Percentiles rank a stretch among this genome's conserved stretches.
These are phyloP conservation scores for Nidula niveotomentosa DNA, from an alignment of 1,284 basidiomycete species.

Conservation along the genomic window DNA sequence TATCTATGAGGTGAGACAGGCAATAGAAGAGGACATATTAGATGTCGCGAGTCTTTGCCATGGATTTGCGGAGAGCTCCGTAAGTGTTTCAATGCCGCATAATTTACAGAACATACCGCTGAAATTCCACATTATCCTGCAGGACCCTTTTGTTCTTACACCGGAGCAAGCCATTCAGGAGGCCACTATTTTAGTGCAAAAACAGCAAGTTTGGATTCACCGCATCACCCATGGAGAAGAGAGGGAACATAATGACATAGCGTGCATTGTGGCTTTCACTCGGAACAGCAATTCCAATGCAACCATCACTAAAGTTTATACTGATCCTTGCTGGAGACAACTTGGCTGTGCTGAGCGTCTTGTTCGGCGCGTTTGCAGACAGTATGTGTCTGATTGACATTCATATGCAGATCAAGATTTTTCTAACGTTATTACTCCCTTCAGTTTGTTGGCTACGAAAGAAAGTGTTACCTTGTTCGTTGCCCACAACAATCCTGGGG, in stretches of 20 bases:
- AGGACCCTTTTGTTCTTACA: constrained; percentile 57
- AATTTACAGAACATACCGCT: neutral
- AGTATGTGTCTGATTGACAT: constrained; percentile 33
- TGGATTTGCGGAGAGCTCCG: constrained; percentile 57
- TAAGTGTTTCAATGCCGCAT: constrained; percentile 27
- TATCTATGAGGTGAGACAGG: constrained; percentile 40
- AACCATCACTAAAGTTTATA: constrained; percentile 68
- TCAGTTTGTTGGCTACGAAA: constrained; percentile 31
- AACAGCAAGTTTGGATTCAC: constrained; percentile 62
- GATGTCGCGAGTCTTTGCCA: constrained; percentile 48
- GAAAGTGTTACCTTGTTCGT: constrained; percentile 53
- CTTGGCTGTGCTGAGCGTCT: constrained; percentile 57
- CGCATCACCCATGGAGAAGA: constrained; percentile 26
- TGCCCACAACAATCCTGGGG: constrained; percentile 52
- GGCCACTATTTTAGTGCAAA: constrained; percentile 46
- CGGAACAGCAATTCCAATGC: constrained; percentile 49
- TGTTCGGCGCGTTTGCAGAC: constrained; percentile 47
- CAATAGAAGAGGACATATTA: constrained; percentile 37
- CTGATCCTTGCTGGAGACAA: constrained; percentile 47
- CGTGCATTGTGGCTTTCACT: constrained; percentile 66
- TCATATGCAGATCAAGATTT: neutral
- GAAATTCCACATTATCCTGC: constrained; percentile 5
- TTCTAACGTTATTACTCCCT: constrained; percentile 8
- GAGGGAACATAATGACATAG: constrained; percentile 33
- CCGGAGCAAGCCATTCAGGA: constrained; percentile 43